phyloP scores from a whole-genome alignment of 2,329 filamentous ascomycete genomes.

The Colletotrichum godetiae region DNA sequence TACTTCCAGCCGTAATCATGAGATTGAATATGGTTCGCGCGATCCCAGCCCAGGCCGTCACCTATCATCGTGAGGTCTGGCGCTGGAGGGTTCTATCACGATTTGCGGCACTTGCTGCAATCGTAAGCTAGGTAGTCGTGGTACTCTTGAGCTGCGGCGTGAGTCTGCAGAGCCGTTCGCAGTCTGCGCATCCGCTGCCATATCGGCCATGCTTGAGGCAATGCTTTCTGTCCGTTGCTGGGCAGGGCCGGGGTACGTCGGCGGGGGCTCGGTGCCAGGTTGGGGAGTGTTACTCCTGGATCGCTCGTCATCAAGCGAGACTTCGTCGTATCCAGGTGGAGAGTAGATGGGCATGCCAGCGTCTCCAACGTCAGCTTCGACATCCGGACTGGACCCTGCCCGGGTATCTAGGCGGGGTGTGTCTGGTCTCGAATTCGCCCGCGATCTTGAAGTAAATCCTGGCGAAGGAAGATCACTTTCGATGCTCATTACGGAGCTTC shows the following conservation, averaged over 20 bases:
- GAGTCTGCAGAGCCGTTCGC: slow-evolving; percentile 39
- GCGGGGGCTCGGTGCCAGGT: slow-evolving; percentile 57
- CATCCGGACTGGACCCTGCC: slow-evolving; percentile 64
- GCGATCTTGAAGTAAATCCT: slow-evolving; percentile 48
- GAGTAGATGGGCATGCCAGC: slow-evolving; percentile 54
- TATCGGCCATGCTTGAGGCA: slow-evolving; percentile 38
- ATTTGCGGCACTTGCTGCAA: slow-evolving; percentile 65
- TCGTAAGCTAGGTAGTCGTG: slow-evolving; percentile 64
- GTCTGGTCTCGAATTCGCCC: slow-evolving; percentile 55
- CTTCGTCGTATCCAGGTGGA: slow-evolving; percentile 66
- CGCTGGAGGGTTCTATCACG: slow-evolving; percentile 65
- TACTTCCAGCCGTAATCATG: slow-evolving; percentile 25
- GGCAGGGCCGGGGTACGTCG: slow-evolving; percentile 59
- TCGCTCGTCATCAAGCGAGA: slow-evolving; percentile 54
- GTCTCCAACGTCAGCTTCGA: slow-evolving; percentile 63
- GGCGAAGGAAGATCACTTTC: slow-evolving; percentile 58
- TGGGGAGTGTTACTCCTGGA: slow-evolving; percentile 55
- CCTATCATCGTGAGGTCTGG: slow-evolving; percentile 33
- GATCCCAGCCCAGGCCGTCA: neutral
- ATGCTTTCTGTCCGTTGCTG: slow-evolving; percentile 36
- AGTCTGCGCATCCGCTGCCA: slow-evolving; percentile 21
- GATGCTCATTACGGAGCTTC: slow-evolving; percentile 68
- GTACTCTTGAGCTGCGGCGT: slow-evolving; percentile 46
- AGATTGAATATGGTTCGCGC: neutral
- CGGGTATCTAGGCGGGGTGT: slow-evolving; percentile 53